Conservation (phyloP, 2,329 filamentous ascomycete species). For the Ophiostoma ulmi region DNA sequence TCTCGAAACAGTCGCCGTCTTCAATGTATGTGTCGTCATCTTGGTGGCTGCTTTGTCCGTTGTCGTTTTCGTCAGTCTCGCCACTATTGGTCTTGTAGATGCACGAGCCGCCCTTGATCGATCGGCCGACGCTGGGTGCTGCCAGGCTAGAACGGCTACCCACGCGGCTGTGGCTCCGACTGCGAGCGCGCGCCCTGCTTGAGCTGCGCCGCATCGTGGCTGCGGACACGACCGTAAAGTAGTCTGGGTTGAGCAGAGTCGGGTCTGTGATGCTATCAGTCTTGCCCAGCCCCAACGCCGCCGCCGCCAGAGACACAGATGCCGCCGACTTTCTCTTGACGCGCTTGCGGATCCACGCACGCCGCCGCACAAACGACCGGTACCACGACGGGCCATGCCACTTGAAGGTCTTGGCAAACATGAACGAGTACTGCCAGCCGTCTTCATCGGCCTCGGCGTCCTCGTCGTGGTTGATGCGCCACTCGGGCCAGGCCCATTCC, state of each 20-base stretch:
- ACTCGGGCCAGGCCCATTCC: constrained; percentile 75
- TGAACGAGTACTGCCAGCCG: constrained; percentile 94
- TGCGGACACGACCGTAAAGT: constrained; percentile 69
- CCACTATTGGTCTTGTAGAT: constrained; percentile 27
- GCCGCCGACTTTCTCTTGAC: constrained; percentile 45
- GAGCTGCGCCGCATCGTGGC: constrained; percentile 40
- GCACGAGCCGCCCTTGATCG: constrained; percentile 26
- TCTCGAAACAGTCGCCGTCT: constrained; percentile 39
- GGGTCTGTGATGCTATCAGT: constrained; percentile 43
- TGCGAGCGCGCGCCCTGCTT: constrained; percentile 36
- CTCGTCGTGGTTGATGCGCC: constrained; percentile 65
- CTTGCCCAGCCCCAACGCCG: constrained; percentile 33
- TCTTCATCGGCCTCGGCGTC: constrained; percentile 62
- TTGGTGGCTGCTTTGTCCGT: constrained; percentile 23
- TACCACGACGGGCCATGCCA: constrained; percentile 95
- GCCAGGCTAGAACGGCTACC: constrained; percentile 28
- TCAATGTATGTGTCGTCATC: constrained; percentile 31
- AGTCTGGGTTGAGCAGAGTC: constrained; percentile 67
- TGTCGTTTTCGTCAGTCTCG: background rate
- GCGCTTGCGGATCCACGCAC: constrained; percentile 81
- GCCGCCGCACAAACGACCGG: constrained; percentile 85
- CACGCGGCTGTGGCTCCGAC: constrained; percentile 29
- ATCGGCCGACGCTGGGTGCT: constrained; percentile 35
- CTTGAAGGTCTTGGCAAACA: constrained; percentile 66
- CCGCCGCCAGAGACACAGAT: constrained; percentile 11